Base-by-base conservation (phyloP, 2,329 filamentous ascomycete species). In the Colletotrichum echinochloae region DNA sequence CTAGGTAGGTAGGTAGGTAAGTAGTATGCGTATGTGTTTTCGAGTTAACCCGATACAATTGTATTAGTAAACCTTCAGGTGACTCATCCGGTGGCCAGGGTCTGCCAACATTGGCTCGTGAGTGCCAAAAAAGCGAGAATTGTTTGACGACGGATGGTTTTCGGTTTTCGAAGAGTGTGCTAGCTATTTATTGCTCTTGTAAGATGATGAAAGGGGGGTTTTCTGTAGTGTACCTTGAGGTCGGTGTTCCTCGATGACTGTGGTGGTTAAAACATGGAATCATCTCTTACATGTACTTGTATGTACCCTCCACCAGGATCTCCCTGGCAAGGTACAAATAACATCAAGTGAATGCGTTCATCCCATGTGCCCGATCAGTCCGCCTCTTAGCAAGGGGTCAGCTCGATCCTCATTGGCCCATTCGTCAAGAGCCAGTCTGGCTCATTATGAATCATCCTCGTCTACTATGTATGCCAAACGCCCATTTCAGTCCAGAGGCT, bases 381-480 rank as follows among this genome's bases (percentile, higher is more conserved):
- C 18, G 28, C 11, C 35, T 28, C 14, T 18, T 35, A 18, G 16
- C 14, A 5, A 8, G 7, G n/a, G 46, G 18, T 54, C n/a, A 62
- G 4, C 0, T 3, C 16, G 14, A 16, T 18, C 14, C 20, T 28
- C 30, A 23, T 41, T 52, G 33, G 48, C 14, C 57, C 20, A 14
- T 35, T 16, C 23, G 23, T 26, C 23, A 9, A 5, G 39, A 33
- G 2, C 18, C 26, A 18, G 3, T 30, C 48, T 51, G 48, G 30
- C 39, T 51, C 52, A 39, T 30, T 14, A 49, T 60, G 44, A 39
- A 28, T 59, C 62, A 65, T 60, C 5, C 23, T 18, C 16, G 26
- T 28, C 41, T 23, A n/a, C n/a, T n/a, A n/a, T n/a, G n/a, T n/a
- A 37, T 28, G 4, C 18, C 5, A 63, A 44, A 20, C 18, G n/a